phyloP scores from a whole-genome alignment of 768 basidiomycete genomes.

The Xerocomellus chrysenteron region DNA sequence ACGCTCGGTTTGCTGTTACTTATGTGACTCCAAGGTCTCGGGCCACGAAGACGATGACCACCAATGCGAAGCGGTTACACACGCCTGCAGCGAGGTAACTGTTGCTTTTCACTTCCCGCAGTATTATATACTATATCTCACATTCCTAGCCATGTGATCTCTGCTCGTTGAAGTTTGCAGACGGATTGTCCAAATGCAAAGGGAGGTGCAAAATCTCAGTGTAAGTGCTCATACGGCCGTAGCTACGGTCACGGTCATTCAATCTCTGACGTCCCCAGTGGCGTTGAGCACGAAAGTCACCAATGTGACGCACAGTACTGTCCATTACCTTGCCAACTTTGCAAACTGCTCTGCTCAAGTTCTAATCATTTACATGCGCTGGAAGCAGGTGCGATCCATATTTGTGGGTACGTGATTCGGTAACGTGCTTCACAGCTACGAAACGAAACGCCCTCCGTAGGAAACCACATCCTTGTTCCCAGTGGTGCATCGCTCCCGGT shows the following conservation, averaged over 20 bases:
- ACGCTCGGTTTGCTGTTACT: neutral
- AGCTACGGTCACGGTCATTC: neutral
- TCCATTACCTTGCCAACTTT: conserved; percentile 53
- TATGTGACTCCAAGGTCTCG: conserved; percentile 35
- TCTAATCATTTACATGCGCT: conserved; percentile 54
- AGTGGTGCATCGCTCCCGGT: conserved; percentile 45
- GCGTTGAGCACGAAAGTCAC: conserved; percentile 46
- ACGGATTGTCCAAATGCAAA: conserved; percentile 40
- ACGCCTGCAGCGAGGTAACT: conserved; percentile 45
- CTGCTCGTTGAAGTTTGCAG: conserved; percentile 22
- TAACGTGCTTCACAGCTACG: neutral
- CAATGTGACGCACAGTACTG: conserved; percentile 52
- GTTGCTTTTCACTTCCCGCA: neutral
- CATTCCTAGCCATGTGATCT: conserved; percentile 43
- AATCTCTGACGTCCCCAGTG: conserved; percentile 33
- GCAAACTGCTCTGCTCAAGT: conserved; percentile 48
- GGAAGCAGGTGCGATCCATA: conserved; percentile 40
- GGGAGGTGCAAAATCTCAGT: conserved; percentile 42
- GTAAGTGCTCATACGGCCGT: conserved; percentile 25
- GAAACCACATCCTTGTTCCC: conserved; percentile 50
- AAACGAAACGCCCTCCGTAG: conserved; percentile 6
- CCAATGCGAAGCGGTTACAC: conserved; percentile 48
- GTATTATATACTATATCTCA: neutral
- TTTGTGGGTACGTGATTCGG: conserved; percentile 50
- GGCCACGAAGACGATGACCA: conserved; percentile 51